Base-by-base conservation (phyloP, 2,329 filamentous ascomycete species). In the Aurifilum marmelostoma region DNA sequence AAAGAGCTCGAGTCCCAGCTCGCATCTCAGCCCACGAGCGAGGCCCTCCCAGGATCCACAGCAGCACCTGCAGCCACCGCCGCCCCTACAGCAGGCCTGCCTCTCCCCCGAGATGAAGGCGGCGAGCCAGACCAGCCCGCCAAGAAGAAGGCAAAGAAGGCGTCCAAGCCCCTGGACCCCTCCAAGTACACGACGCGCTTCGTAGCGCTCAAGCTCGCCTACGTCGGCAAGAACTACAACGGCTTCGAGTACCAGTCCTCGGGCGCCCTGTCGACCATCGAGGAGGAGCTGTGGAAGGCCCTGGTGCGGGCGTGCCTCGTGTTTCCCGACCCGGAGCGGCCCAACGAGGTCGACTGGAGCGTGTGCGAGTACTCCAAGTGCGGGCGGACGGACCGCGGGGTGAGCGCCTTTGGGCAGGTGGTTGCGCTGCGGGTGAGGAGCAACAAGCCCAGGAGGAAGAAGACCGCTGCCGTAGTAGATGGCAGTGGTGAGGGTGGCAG, bases 341-440 rank as follows among this genome's bases (percentile, higher is more conserved):
- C 84, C 24, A 84, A 88, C 12, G 81, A 86, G 66, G 83, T 97
- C 34, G 91, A 92, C 78, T 97, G 93, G 86, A 89, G 92, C 43
- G 90, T 90, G 9, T 94, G 89, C 79, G 92, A 97, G 71, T 99
- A 98, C 79, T 94, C 92, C 47, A 99, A 99, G 79, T 97, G 95
- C 76, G 96, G 96, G 1, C 86, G 96, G 72, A 99, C 96, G 24
- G 96, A 99, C 78, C 86, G 89, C 66, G 96, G 96, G 16, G 96
- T 99, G 47, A 97, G 94, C 79, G 94, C 96, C 3, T 99, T 99
- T 81, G 96, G 96, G 0, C 96, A 99, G 82, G 96, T 99, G 68
- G 89, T 99, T 75, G 92, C 90, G 0, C 81, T 99, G 54, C 83
- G 91, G 67, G 90, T 99, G 21, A 85, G 95, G 76, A 97, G 94